These are phyloP conservation scores for Solanum chacoense DNA, from an alignment of 305 asterid genomes.

Conservation along the genomic window DNA sequence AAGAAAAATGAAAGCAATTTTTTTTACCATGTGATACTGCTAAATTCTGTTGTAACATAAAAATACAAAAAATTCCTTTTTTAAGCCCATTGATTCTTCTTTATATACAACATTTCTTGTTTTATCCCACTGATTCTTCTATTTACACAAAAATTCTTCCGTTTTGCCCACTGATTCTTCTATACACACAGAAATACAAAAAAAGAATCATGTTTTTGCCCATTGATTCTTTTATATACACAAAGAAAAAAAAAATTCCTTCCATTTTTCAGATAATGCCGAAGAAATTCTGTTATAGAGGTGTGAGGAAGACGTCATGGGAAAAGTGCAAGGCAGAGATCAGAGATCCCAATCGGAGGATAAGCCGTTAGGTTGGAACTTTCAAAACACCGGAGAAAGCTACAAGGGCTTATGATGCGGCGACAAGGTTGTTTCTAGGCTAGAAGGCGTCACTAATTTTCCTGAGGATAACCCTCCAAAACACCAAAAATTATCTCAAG, in stretches of 20 bases:
- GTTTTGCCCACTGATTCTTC: too few species aligned
- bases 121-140: too few species aligned
- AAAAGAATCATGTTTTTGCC: too few species aligned
- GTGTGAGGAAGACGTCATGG: neutral
- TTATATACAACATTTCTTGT: too few species aligned
- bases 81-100: neutral
- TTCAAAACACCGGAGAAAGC: neutral
- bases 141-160: too few species aligned
- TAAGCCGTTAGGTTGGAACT: neutral
- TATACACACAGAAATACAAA: too few species aligned
- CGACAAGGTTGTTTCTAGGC: neutral
- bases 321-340: neutral
- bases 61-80: neutral
- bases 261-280: neutral
- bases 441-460: neutral
- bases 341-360: neutral
- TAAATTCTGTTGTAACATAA: neutral
- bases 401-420: neutral
- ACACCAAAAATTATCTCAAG: too few species aligned
- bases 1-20: neutral
- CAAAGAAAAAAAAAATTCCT: too few species aligned
- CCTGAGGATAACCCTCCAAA: neutral
- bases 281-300: neutral
- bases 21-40: neutral
- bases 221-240: too few species aligned